Percentiles rank a stretch among this genome's conserved stretches.
Conservation (phyloP, 257 asterid genomes). For the Cinchona pubescens region DNA sequence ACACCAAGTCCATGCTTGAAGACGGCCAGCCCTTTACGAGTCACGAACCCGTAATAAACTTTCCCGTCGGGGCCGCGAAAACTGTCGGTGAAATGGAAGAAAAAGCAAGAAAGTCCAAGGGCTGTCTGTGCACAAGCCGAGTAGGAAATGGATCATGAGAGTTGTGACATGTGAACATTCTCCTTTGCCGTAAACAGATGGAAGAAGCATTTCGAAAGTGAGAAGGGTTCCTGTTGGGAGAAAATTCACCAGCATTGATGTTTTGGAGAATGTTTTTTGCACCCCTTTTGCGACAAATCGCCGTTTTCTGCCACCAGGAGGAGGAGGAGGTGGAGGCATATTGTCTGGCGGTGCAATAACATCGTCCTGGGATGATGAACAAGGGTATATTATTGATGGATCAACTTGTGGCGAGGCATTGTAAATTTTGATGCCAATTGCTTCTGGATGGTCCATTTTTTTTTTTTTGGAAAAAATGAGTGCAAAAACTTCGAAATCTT, state of each 20-base stretch:
- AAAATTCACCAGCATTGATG: slow-evolving; percentile 77
- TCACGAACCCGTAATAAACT: slow-evolving; percentile 76
- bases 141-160: slow-evolving; percentile 59
- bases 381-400: slow-evolving; percentile 34
- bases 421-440: slow-evolving; percentile 65
- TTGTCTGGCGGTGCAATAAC: slow-evolving; percentile 16
- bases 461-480: slow-evolving; percentile 12
- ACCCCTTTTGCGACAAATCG: slow-evolving; percentile 68
- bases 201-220: slow-evolving; percentile 90
- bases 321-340: slow-evolving; percentile 22
- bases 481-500: neutral
- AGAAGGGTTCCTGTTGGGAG: slow-evolving; percentile 92
- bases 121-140: slow-evolving; percentile 62
- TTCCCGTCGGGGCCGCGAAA: slow-evolving; percentile 77
- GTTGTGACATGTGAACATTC: slow-evolving; percentile 59
- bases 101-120: slow-evolving; percentile 82
- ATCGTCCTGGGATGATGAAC: slow-evolving; percentile 25
- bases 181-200: slow-evolving; percentile 63
- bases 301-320: slow-evolving; percentile 40
- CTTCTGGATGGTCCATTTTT: slow-evolving; percentile 48
- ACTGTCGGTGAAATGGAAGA: slow-evolving; percentile 94
- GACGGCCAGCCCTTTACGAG: slow-evolving; percentile 63
- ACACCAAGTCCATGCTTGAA: slow-evolving; percentile 69
- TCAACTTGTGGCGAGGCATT: slow-evolving; percentile 41
- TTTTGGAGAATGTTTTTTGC: slow-evolving; percentile 81